Conservation (phyloP, 2,329 filamentous ascomycete genomes). For the Talaromyces sp. region DNA sequence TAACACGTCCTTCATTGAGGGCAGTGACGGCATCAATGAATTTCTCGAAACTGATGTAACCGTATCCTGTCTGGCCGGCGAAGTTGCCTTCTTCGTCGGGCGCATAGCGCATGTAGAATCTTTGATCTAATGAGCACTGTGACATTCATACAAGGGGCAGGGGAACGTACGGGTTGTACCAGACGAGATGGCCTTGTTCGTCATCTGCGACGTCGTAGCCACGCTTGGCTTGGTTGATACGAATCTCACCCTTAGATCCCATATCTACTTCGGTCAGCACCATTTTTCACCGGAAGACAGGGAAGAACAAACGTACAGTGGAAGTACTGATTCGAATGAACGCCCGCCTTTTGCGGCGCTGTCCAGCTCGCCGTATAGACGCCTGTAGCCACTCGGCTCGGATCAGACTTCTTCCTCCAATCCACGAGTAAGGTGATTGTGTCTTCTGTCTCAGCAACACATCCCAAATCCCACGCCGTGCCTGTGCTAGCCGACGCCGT, state of each 20-base stretch:
- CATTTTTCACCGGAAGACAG: not conserved
- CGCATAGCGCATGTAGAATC: constrained; percentile 89
- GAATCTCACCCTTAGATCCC: constrained; percentile 75
- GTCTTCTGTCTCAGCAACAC: constrained; percentile 77
- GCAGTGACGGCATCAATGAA: constrained; percentile 83
- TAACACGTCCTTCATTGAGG: constrained; percentile 69
- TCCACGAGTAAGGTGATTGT: constrained; percentile 88
- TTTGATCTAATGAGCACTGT: constrained; percentile 22
- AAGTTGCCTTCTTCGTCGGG: constrained; percentile 96
- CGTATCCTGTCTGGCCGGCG: constrained; percentile 83
- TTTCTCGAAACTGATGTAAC: constrained; percentile 92
- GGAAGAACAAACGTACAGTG: constrained; percentile 54
- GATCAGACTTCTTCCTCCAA: constrained; percentile 71
- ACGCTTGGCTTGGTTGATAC: constrained; percentile 87
- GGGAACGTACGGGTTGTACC: constrained; percentile 71
- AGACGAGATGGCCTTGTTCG: constrained; percentile 60
- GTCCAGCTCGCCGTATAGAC: constrained; percentile 96
- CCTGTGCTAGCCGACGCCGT: constrained; percentile 78
- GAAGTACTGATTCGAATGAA: constrained; percentile 97
- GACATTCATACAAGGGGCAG: not conserved
- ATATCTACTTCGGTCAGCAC: constrained; percentile 53
- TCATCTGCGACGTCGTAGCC: constrained; percentile 95
- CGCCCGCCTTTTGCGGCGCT: constrained; percentile 83
- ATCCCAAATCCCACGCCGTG: constrained; percentile 73
- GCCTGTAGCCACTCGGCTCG: constrained; percentile 70